Percentiles rank a stretch among this genome's conserved stretches.
Conservation (phyloP, 371 early-diverging fungal species). For the Basidiobolus meristosporus region DNA sequence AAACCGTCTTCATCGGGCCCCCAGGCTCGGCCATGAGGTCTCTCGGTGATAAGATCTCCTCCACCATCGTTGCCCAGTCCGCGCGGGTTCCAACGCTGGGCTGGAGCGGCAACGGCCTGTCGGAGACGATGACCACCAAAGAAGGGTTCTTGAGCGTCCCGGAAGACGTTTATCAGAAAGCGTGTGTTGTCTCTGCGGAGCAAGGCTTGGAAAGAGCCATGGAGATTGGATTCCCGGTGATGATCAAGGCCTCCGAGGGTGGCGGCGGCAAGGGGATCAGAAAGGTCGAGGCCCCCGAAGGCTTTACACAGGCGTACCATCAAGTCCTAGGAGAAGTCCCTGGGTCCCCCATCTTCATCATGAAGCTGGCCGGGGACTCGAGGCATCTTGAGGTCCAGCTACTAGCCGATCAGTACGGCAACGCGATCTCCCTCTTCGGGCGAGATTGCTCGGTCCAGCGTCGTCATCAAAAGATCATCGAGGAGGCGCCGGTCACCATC, state of each 20-base stretch:
- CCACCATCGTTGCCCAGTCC: conserved; percentile 93
- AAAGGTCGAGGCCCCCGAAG: conserved; percentile 51
- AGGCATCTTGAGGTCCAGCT: conserved; percentile 97
- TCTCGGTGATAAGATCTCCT: conserved; percentile 96
- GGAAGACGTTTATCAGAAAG: conserved; percentile 52
- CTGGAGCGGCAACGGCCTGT: conserved; percentile 84
- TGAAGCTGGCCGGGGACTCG: conserved; percentile 85
- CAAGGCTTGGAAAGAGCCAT: conserved; percentile 65
- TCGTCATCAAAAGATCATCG: conserved; percentile 92
- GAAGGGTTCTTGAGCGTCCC: conserved; percentile 64
- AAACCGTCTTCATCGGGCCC: conserved; percentile 93
- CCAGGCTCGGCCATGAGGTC: conserved; percentile 94
- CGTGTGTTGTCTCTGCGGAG: conserved; percentile 56
- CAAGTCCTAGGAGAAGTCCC: conserved; percentile 89
- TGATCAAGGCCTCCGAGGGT: conserved; percentile 99
- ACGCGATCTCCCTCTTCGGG: conserved; percentile 93
- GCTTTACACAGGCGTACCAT: conserved; percentile 55
- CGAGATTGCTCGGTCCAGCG: conserved; percentile 98
- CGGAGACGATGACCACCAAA: conserved; percentile 30
- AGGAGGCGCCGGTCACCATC: conserved; percentile 90
- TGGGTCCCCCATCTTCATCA: conserved; percentile 91
- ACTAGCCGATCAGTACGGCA: conserved; percentile 92
- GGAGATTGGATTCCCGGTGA: conserved; percentile 88
- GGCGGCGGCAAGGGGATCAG: conserved; percentile 99
- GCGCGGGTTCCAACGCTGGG: conserved; percentile 91